A percentile compares a stretch with the other conserved stretches of the same genome.
phyloP scores from a whole-genome alignment of 2,329 filamentous ascomycete genomes.

The Penicillium sp. region DNA sequence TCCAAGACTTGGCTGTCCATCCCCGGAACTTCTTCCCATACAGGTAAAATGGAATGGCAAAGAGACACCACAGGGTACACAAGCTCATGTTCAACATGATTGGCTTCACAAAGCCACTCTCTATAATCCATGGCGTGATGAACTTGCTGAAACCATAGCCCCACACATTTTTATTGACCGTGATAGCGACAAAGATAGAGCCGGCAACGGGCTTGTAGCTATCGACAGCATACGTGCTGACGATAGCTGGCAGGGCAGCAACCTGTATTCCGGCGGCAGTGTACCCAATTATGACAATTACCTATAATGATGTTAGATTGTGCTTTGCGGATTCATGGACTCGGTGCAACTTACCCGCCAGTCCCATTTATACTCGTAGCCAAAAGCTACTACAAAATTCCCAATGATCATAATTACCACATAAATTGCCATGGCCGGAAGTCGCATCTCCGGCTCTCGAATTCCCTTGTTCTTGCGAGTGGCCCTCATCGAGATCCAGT shows the following conservation, averaged over 20 bases:
- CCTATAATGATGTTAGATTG: conserved; percentile 14
- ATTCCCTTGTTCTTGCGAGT: conserved; percentile 57
- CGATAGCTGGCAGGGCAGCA: conserved; percentile 61
- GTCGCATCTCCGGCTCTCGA: conserved; percentile 60
- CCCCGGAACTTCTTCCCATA: conserved; percentile 60
- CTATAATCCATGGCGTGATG: conserved; percentile 54
- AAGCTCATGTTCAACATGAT: conserved; percentile 63
- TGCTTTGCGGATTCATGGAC: not conserved
- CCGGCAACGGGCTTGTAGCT: conserved; percentile 65
- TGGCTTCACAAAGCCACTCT: conserved; percentile 54
- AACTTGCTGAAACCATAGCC: conserved; percentile 62
- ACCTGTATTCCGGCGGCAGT: conserved; percentile 60
- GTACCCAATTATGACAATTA: conserved; percentile 60
- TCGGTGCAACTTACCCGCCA: conserved; percentile 48
- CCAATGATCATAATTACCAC: conserved; percentile 59
- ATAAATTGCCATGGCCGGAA: conserved; percentile 59
- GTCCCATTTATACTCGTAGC: conserved; percentile 55
- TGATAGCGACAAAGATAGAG: conserved; percentile 60
- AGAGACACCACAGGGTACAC: conserved; percentile 55
- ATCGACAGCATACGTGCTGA: conserved; percentile 61
- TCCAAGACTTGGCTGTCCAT: conserved; percentile 57
- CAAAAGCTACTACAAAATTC: conserved; percentile 57
- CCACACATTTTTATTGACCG: conserved; percentile 66
- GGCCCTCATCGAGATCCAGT: conserved; percentile 58
- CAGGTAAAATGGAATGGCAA: conserved; percentile 58